Base-by-base conservation (phyloP, 768 basidiomycete genomes). In the Mycena capillaripes region DNA sequence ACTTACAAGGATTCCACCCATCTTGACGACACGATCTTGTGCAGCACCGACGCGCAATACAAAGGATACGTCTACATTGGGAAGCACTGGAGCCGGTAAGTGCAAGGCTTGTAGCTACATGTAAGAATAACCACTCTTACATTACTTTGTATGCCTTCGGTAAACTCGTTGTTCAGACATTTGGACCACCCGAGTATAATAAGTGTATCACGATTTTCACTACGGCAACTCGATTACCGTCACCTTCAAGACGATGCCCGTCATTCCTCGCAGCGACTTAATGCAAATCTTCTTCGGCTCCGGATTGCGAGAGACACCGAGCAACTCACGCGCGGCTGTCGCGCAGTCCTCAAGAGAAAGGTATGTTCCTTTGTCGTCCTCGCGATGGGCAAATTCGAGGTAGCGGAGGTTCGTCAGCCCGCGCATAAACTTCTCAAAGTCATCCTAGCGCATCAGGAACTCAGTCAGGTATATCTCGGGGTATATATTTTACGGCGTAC, bases 351-450 rank as follows among this genome's bases (percentile, higher is more conserved):
- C 59, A 8, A 44, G 29, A 0, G 40, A 40, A 12, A n/a, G 57
- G 21, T 36, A 61, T 8, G 16, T 2, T 9, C 23, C n/a, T 32
- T 46, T 30, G 2, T 5, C 6, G 42, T 46, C 46, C 25, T 34
- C 36, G 3, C 62, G 48, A 36, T 63, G 62, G 2, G 42, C 60
- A 32, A 61, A 63, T 29, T 63, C 62, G 12, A 63, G 32, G 25
- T 63, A 63, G 17, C 30, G 25, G 16, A 63, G 36, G 21, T 63
- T 63, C 36, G 62, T 63, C 48, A 63, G 19, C 12, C 23, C 36
- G n/a, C 62, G 62, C 46, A 63, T 52, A 48, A 50, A 52, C n/a
- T n/a, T n/a, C 9, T 2, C 50, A 17, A 63, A 63, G n/a, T 63
- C 48, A 3, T 30, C 44, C 62, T 63, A 34, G 34, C 16, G 16